Evolutionary conservation across 2,329 filamentous ascomycete genomes (phyloP).

Genomic region (Achaetomium macrosporum): DNA sequence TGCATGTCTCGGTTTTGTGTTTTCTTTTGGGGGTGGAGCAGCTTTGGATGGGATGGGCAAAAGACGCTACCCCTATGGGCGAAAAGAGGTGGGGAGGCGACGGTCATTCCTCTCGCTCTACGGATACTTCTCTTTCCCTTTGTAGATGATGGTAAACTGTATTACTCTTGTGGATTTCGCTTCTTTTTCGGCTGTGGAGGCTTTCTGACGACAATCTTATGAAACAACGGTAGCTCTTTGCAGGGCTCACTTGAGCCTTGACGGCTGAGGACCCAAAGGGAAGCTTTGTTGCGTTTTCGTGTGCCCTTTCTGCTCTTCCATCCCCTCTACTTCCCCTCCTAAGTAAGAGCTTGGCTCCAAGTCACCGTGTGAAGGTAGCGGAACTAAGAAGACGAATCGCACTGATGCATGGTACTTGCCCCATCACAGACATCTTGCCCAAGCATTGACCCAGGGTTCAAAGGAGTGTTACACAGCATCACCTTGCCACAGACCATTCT

Average conservation of each 20-base stretch:
- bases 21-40: not conserved
- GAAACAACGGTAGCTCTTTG: constrained; percentile 2
- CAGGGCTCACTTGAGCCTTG: not conserved
- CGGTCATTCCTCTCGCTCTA: not conserved
- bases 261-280: not conserved
- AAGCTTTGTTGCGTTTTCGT: too few species aligned
- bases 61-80: too few species aligned
- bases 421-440: too few species aligned
- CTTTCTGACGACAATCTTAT: not conserved
- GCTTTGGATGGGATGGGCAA: too few species aligned
- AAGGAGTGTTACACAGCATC: constrained; percentile 4
- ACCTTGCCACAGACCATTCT: not conserved
- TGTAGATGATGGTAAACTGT: constrained; percentile 10
- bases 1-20: not conserved
- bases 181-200: not conserved
- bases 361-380: too few species aligned
- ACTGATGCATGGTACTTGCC: too few species aligned
- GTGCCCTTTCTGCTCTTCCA: too few species aligned
- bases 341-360: too few species aligned
- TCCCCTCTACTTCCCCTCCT: too few species aligned
- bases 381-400: too few species aligned
- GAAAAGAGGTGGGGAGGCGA: not conserved
- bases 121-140: not conserved
- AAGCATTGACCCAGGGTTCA: not conserved
- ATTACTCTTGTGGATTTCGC: constrained; percentile 1